Conservation (phyloP, 2,329 filamentous ascomycete genomes). For the Epichloe elymi region DNA sequence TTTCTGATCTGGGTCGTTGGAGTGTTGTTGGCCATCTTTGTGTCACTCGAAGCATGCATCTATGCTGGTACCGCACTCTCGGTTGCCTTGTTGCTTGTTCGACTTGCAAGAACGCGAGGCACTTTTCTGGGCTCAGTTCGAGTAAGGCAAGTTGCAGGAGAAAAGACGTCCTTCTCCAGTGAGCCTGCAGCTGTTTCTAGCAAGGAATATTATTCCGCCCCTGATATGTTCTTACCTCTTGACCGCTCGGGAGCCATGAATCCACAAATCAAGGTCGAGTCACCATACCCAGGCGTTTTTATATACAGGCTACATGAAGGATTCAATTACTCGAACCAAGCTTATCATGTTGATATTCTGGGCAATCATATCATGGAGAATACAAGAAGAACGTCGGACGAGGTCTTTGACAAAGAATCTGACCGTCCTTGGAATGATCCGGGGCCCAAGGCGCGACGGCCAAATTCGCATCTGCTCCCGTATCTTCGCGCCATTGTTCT, state of each 20-base stretch:
- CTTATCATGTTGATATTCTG: conserved; percentile 31
- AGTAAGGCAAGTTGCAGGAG: conserved; percentile 8
- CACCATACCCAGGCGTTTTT: conserved; percentile 35
- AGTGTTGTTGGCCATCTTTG: conserved; percentile 44
- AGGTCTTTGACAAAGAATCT: conserved; percentile 21
- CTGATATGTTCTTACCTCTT: conserved; percentile 28
- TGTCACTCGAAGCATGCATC: conserved; percentile 36
- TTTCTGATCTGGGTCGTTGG: conserved; percentile 63
- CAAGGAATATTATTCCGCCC: conserved; percentile 3
- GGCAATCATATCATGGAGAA: conserved; percentile 25
- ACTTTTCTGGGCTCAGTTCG: conserved; percentile 30
- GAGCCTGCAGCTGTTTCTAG: background rate
- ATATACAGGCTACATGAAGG: conserved; percentile 39
- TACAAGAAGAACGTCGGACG: conserved; percentile 26
- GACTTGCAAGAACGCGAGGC: conserved; percentile 33
- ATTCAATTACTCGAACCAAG: conserved; percentile 39
- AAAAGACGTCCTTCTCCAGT: background rate
- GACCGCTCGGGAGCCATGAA: conserved; percentile 31
- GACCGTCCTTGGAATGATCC: conserved; percentile 45
- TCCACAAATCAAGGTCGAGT: conserved; percentile 26
- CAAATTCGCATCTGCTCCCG: conserved; percentile 23
- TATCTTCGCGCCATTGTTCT: conserved; percentile 40
- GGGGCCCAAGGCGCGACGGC: conserved; percentile 20
- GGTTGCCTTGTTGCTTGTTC: conserved; percentile 28
- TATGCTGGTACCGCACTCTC: conserved; percentile 34